phyloP scores from a whole-genome alignment of 225 moss, liverwort and hornwort genomes.

The Physcomitrellopsis africana region DNA sequence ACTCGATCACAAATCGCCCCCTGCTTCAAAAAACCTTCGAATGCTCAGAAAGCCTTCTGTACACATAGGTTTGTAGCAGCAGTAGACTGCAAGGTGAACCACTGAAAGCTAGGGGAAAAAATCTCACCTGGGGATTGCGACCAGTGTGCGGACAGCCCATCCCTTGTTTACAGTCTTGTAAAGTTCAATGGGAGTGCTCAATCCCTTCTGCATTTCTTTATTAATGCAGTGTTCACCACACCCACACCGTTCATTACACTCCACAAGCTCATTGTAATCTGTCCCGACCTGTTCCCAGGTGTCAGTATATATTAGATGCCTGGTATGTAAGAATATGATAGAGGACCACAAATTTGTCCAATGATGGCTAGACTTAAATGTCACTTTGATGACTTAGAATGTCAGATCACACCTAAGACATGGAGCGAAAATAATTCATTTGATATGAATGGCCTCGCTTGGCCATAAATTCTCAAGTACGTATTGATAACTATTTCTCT shows the following conservation, averaged over 20 bases:
- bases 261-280: constrained; percentile 60
- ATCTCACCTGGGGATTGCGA: constrained; percentile 73
- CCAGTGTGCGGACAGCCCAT: constrained; percentile 89
- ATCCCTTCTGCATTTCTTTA: constrained; percentile 86
- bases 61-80: constrained; percentile 10
- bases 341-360: background rate
- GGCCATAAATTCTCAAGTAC: too few relatives aligned
- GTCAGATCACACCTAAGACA: background rate
- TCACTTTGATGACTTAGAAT: constrained; percentile 7
- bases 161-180: constrained; percentile 85
- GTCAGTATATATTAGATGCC: background rate
- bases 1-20: constrained; percentile 45
- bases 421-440: too few relatives aligned
- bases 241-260: constrained; percentile 82
- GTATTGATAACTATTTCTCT: constrained; percentile 45
- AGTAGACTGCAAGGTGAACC: constrained; percentile 12
- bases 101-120: constrained; percentile 28
- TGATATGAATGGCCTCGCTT: too few relatives aligned
- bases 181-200: constrained; percentile 77
- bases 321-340: too few relatives aligned
- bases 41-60: constrained; percentile 31
- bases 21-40: constrained; percentile 41
- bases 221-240: constrained; percentile 80
- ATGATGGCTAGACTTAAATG: background rate
- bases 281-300: constrained; percentile 43